Evolutionary conservation across 2,329 filamentous ascomycete genomes (phyloP).

Genomic region (Ophiostoma populinum): DNA sequence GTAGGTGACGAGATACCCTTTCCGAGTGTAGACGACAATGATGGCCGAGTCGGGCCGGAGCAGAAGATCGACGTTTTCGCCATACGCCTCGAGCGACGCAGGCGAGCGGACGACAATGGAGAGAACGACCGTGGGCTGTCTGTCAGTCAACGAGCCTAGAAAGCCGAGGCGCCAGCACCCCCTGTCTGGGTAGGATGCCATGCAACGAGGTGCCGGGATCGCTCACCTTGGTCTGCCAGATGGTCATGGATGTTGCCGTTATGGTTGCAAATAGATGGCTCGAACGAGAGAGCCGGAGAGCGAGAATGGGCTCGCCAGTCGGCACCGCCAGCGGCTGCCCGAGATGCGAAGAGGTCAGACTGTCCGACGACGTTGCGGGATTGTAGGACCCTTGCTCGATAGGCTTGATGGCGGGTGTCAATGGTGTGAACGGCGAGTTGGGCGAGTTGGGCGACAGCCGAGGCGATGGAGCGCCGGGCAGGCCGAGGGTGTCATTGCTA

Average conservation of each 20-base stretch:
- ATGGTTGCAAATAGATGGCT: slow-evolving; percentile 78
- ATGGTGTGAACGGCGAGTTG: slow-evolving; percentile 34
- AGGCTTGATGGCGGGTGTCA: slow-evolving; percentile 39
- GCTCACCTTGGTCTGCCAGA: slow-evolving; percentile 84
- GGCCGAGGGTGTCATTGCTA: slow-evolving; percentile 19
- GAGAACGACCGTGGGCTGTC: slow-evolving; percentile 71
- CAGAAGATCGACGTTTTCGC: slow-evolving; percentile 66
- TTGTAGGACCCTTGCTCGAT: slow-evolving; percentile 38
- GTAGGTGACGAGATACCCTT: slow-evolving; percentile 87
- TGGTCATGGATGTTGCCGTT: slow-evolving; percentile 66
- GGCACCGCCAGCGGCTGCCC: slow-evolving; percentile 21
- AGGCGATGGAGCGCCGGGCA: slow-evolving; percentile 19
- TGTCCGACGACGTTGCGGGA: no score
- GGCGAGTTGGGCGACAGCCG: slow-evolving; percentile 19
- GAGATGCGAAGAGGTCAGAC: no score
- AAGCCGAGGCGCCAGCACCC: no score
- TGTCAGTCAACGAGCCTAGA: not conserved
- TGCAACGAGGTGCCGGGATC: no score
- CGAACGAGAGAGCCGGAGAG: slow-evolving; percentile 58
- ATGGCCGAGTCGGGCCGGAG: slow-evolving; percentile 85
- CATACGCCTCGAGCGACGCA: slow-evolving; percentile 66
- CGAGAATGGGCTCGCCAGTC: slow-evolving; percentile 48
- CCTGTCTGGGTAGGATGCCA: no score
- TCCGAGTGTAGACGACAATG: slow-evolving; percentile 71
- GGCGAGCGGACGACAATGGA: slow-evolving; percentile 70